Evolutionary conservation across 805 yeast species (phyloP).

Genomic region (Metschnikowia matae): DNA sequence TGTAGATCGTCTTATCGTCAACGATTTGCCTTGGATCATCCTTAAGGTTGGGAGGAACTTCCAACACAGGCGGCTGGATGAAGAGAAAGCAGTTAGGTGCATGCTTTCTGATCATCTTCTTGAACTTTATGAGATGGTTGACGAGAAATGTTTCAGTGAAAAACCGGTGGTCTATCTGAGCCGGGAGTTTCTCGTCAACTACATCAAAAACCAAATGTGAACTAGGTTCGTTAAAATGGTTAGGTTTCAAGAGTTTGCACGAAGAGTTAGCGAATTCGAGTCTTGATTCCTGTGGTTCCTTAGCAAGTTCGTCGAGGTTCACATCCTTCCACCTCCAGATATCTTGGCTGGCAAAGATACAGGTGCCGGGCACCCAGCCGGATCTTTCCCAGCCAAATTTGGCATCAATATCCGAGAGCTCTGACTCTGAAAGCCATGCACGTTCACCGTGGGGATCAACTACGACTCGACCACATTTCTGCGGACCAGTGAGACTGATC

Average conservation of each 20-base stretch:
- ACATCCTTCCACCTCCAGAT: conserved; percentile 58
- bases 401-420: conserved; percentile 43
- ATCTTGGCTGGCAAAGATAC: conserved; percentile 77
- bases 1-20: conserved; percentile 63
- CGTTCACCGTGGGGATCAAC: conserved; percentile 64
- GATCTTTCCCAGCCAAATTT: conserved; percentile 69
- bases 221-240: conserved; percentile 28
- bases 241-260: conserved; percentile 29
- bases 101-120: conserved; percentile 42
- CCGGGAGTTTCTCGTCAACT: conserved; percentile 30
- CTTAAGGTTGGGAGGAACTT: conserved; percentile 64
- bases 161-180: conserved; percentile 41
- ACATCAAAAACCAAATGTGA: conserved; percentile 11
- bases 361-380: conserved; percentile 66
- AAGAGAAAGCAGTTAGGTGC: conserved; percentile 51
- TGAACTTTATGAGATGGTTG: conserved; percentile 53
- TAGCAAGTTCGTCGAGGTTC: conserved; percentile 20
- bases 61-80: conserved; percentile 79
- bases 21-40: conserved; percentile 45
- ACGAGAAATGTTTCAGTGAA: conserved; percentile 66
- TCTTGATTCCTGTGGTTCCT: conserved; percentile 29
- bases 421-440: conserved; percentile 63
- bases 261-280: conserved; percentile 13
- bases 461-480: conserved; percentile 49
- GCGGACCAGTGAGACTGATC: conserved; percentile 74